Conservation (phyloP, 441 rosid species). For the Eugenia klotzschiana region DNA sequence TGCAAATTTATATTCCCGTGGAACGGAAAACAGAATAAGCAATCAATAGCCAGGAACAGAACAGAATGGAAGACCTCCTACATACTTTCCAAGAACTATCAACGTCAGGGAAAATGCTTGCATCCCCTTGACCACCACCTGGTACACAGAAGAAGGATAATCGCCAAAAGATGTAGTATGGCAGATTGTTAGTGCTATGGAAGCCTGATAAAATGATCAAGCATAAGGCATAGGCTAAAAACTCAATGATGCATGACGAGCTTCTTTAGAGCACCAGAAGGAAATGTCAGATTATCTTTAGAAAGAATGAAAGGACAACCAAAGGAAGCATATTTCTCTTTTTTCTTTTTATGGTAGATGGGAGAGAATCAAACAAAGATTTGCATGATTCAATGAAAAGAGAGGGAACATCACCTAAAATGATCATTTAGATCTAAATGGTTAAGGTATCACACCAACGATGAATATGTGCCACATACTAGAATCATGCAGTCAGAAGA, state of each 20-base stretch:
- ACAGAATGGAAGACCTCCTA: background rate
- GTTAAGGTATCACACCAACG: background rate
- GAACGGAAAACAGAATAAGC: background rate
- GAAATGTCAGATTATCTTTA: background rate
- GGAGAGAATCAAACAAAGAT: background rate
- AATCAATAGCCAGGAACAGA: background rate
- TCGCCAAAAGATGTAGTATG: background rate
- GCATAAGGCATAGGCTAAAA: background rate
- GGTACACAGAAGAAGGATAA: slow-evolving; percentile 4
- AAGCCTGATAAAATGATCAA: background rate
- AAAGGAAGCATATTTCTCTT: background rate
- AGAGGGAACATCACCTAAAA: background rate
- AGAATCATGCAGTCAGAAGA: background rate
- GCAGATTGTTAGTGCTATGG: background rate
- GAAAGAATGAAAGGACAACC: background rate
- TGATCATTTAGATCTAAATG: background rate
- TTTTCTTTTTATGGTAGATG: background rate
- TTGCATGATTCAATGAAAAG: background rate
- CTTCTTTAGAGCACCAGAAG: background rate
- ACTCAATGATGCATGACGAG: background rate
- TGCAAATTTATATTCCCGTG: background rate
- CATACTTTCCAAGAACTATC: slow-evolving; percentile 84
- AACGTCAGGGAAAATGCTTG: slow-evolving; percentile 56
- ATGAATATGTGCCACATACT: background rate
- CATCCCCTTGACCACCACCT: slow-evolving; percentile 50